Evolutionary conservation across 2,329 filamentous ascomycete species (phyloP).

Genomic region (Verticillium nubilum): DNA sequence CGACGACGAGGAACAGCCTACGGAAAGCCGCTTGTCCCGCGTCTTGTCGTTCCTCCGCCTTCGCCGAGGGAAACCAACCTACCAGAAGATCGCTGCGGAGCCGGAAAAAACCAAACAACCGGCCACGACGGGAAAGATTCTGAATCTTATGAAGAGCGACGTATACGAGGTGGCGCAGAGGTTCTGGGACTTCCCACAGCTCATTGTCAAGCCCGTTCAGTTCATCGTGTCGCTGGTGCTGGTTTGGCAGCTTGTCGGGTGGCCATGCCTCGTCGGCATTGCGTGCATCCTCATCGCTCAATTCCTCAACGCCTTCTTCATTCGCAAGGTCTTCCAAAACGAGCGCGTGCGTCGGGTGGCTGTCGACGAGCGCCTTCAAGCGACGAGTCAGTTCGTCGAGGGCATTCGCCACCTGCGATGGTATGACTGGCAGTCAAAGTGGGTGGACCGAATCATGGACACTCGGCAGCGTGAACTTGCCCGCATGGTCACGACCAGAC

Average conservation of each 20-base stretch:
- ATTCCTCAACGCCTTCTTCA: conserved; percentile 61
- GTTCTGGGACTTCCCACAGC: conserved; percentile 80
- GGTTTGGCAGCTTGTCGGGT: conserved; percentile 74
- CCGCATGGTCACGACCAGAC: conserved; percentile 55
- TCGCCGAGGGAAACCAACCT: background rate
- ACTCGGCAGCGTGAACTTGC: conserved; percentile 63
- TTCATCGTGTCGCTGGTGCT: conserved; percentile 69
- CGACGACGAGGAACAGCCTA: conserved; percentile 8
- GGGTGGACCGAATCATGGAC: conserved; percentile 65
- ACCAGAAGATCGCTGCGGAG: conserved; percentile 13
- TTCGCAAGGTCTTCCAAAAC: conserved; percentile 59
- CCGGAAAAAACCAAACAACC: conserved; percentile 43
- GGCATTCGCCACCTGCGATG: conserved; percentile 74
- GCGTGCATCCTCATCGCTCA: conserved; percentile 65
- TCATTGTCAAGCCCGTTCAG: conserved; percentile 71
- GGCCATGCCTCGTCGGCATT: conserved; percentile 70
- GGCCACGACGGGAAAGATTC: conserved; percentile 83
- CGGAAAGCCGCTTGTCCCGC: background rate
- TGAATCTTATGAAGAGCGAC: conserved; percentile 79
- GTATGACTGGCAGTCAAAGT: conserved; percentile 78
- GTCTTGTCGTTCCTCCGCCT: background rate
- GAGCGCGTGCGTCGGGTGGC: conserved; percentile 67
- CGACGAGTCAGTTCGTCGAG: conserved; percentile 81
- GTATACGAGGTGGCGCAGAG: conserved; percentile 77
- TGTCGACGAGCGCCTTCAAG: conserved; percentile 73